A percentile compares a stretch with the other conserved stretches of the same genome.
These are phyloP conservation scores for Coniophora puteana DNA, from an alignment of 1,284 basidiomycete species.

Conservation along the genomic window DNA sequence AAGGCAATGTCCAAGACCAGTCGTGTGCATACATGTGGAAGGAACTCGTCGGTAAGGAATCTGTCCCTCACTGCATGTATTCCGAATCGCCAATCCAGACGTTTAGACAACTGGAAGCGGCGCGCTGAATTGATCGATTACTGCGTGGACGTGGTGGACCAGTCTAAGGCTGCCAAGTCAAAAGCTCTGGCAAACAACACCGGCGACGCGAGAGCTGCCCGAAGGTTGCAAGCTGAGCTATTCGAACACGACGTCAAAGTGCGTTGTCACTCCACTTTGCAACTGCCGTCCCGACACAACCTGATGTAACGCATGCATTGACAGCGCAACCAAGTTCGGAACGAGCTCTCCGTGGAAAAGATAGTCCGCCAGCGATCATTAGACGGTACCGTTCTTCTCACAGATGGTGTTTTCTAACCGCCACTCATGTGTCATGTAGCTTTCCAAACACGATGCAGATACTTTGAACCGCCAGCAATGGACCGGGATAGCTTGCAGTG, in stretches of 20 bases:
- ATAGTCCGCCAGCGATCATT: slow-evolving; percentile 77
- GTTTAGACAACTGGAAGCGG: slow-evolving; percentile 78
- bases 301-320: slow-evolving; percentile 1
- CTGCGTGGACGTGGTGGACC: slow-evolving; percentile 71
- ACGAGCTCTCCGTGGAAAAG: slow-evolving; percentile 75
- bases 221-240: slow-evolving; percentile 51
- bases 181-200: slow-evolving; percentile 38
- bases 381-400: slow-evolving; percentile 50
- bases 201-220: slow-evolving; percentile 40
- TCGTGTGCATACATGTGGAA: slow-evolving; percentile 80
- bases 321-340: slow-evolving; percentile 76
- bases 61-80: slow-evolving; percentile 11
- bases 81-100: slow-evolving; percentile 5
- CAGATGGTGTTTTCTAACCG: slow-evolving; percentile 12
- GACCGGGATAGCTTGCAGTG: slow-evolving; percentile 62
- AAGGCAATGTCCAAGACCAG: slow-evolving; percentile 58
- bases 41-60: slow-evolving; percentile 77
- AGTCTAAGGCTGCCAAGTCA: slow-evolving; percentile 59
- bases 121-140: slow-evolving; percentile 77
- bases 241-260: slow-evolving; percentile 79
- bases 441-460: slow-evolving; percentile 79
- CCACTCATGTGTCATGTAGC: slow-evolving; percentile 40
- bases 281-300: slow-evolving; percentile 11
- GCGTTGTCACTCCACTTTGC: slow-evolving; percentile 28
- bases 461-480: slow-evolving; percentile 66